Evolutionary conservation across 345 rosid genomes (phyloP).

Genomic region (Odontarrhena argentea): DNA sequence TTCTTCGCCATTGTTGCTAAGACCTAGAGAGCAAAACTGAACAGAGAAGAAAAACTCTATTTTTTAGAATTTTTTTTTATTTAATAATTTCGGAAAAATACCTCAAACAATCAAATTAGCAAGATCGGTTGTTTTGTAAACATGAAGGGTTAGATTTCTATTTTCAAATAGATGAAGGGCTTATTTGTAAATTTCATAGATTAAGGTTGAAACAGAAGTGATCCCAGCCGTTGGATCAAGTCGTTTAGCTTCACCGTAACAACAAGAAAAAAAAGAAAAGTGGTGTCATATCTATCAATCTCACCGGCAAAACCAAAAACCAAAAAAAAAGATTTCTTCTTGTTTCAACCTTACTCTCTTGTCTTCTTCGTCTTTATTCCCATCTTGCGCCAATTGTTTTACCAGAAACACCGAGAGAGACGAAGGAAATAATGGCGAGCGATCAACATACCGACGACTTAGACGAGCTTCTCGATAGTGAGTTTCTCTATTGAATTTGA

Average conservation of each 20-base stretch:
- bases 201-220: background rate
- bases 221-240: constrained; percentile 36
- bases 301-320: constrained; percentile 24
- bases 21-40: no score
- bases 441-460: constrained; percentile 66
- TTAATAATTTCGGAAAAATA: no score
- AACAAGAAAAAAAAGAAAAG: constrained; percentile 2
- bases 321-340: constrained; percentile 23
- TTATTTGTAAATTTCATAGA: background rate
- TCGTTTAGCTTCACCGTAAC: constrained; percentile 23
- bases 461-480: constrained; percentile 94
- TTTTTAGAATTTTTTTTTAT: no score
- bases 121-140: no score
- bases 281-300: constrained; percentile 13
- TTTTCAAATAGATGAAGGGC: background rate
- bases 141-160: no score
- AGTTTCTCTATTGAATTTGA: constrained; percentile 21
- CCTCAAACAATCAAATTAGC: no score
- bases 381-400: constrained; percentile 19
- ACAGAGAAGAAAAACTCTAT: no score
- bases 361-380: constrained; percentile 15
- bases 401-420: constrained; percentile 3
- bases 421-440: constrained; percentile 49
- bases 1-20: no score
- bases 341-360: constrained; percentile 19